Evolutionary conservation across 805 yeast species (phyloP), one percentile per base, ranked within the genome.

Genomic region (Tetrapisispora fleetii): DNA sequence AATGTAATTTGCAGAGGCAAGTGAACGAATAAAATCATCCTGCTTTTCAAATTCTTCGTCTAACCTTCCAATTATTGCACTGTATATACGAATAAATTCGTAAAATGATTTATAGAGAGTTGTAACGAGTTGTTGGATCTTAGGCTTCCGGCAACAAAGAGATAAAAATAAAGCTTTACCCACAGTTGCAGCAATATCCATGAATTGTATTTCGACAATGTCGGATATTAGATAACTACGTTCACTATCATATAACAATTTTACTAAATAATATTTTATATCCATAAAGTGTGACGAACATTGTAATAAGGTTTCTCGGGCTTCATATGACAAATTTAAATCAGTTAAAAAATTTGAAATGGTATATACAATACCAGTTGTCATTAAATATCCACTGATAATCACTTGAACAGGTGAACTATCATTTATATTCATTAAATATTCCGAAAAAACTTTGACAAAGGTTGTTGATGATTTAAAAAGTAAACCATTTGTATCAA

Each of bases 141-240:
- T 47, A 13, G 50, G 56, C 16, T 37, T 45, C 32, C 49, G 49
- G 35, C 80, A 73, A 47, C 79, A 74, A 21, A 80, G 58, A 1
- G 77, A 75, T 21, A 77, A 50, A 22, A 77, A 67, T 24, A 79
- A 58, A 10, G 77, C 73, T 43, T 75, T 72, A 47, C 80, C 85
- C 43, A 75, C 60, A 6, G 69, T 56, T 4, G 67, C 58, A 9
- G 71, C 60, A 2, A 74, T 48, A 8, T 60, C 48, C 0, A 57
- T 50, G 45, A 72, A 71, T 16, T 60, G 54, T 0, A 45, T 22
- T 6, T 48, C 49, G 21, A 69, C 68, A 5, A 51, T 49, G 0
- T 43, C 37, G 6, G 52, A 47, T 2, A 65, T 55, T 8, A 54
- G 52, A 2, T 48, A 46, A 19, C 62, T 51, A 14, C 52, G 47